Evolutionary conservation across 306 rosid genomes (phyloP).

Genomic region (Myrica gale): DNA sequence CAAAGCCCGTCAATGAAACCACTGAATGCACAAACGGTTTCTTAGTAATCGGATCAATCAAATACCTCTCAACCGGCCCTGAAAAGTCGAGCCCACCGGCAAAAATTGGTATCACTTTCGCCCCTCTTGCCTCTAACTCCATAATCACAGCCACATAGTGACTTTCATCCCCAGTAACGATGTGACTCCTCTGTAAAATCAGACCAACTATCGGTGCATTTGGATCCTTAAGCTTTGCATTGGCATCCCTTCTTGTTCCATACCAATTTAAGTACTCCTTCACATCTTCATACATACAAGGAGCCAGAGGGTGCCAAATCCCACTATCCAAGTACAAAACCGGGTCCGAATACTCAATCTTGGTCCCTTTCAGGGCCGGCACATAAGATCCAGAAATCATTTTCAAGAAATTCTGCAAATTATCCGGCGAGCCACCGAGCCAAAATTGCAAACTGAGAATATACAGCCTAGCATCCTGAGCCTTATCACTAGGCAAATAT

Average conservation of each 20-base stretch:
- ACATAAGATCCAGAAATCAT: constrained; percentile 85
- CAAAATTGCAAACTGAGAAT: constrained; percentile 90
- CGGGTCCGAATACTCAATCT: constrained; percentile 81
- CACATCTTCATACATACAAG: constrained; percentile 95
- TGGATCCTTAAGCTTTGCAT: constrained; percentile 72
- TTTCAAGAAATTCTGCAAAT: constrained; percentile 79
- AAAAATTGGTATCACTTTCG: constrained; percentile 88
- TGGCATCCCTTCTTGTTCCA: constrained; percentile 85
- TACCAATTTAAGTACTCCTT: constrained; percentile 98
- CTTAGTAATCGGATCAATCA: constrained; percentile 79
- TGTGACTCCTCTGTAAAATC: constrained; percentile 92
- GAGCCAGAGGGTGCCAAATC: constrained; percentile 98
- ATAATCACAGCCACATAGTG: constrained; percentile 97
- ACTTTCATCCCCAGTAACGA: constrained; percentile 96
- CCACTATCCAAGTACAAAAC: constrained; percentile 88
- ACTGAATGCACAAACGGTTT: constrained; percentile 74
- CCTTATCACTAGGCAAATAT: constrained; percentile 94
- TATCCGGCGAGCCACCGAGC: constrained; percentile 98
- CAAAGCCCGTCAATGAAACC: constrained; percentile 87
- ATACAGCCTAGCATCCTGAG: constrained; percentile 92
- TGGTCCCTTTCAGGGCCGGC: constrained; percentile 72
- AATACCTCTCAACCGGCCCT: constrained; percentile 86
- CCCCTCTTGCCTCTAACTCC: constrained; percentile 96
- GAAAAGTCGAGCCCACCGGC: constrained; percentile 96
- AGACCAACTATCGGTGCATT: constrained; percentile 66